Evolutionary conservation across 116 monocot species (phyloP), one percentile per base, ranked within the genome.

Genomic region (Iris pallida): DNA sequence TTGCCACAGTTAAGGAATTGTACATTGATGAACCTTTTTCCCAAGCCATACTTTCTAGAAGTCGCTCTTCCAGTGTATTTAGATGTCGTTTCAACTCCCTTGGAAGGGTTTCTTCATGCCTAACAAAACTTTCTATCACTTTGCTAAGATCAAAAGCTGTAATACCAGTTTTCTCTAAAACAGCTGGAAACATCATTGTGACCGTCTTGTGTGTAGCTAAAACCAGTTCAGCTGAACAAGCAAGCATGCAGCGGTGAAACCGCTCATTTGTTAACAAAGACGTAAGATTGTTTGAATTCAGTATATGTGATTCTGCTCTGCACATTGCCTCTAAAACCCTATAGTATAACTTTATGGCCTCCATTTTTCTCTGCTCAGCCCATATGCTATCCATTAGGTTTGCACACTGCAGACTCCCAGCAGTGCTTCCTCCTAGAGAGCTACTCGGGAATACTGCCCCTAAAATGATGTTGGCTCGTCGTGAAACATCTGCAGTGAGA

Each of bases 101-200:
- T 53, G 85, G 85, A 57, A 85, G 80, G 62, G 80, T 80, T 48
- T 85, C 85, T 67, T 80, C 85, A 68, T 85, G 80, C 16, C 85
- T 77, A 1, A 85, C 80, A 64, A 85, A 85, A 63, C 85, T 67
- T 66, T 85, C 80, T 57, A 85, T 85, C 47, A 85, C 80, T 67
- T 80, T 85, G 57, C 80, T 80, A 59, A 85, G 73, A 55, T 85
- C 85, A 68, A 80, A 85, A 67, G 80, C 85, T 8, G 85, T 85
- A 48, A 85, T 80, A 16, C 85, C 85, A 46, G 85, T 80, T 68
- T 74, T 85, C 58, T 85, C 80, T 45, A 85, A 53, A 16, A 85
- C 85, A 64, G 74, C 74, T 44, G 85, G 85, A 61, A 85, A 85
- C 74, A 80, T 76, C 80, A 85, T 73, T 58, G 76, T 80, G 44